A percentile compares a stretch with the other conserved stretches of the same genome.
phyloP scores from a whole-genome alignment of 192 early-diverging fungal species.

The Coemansia javaensis region DNA sequence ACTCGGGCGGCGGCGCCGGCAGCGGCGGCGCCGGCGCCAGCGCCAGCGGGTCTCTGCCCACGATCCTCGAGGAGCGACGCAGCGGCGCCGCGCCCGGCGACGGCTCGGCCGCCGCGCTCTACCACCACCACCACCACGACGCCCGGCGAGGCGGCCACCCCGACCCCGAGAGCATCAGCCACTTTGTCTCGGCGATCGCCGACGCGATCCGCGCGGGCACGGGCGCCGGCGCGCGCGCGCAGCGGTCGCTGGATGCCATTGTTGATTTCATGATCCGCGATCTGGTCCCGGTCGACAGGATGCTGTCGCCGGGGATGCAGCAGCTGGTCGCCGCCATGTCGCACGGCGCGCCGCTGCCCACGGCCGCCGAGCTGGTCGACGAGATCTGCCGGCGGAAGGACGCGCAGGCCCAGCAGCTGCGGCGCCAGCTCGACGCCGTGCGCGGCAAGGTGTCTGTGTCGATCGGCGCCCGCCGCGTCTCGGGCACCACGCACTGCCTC shows the following conservation, averaged over 20 bases:
- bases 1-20: too few species aligned
- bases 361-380: conserved; percentile 16
- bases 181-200: conserved; percentile 33
- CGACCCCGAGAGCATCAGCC: conserved; percentile 18
- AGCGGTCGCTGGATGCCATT: conserved; percentile 27
- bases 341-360: conserved; percentile 13
- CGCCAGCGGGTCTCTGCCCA: conserved; percentile 1
- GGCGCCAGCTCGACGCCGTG: conserved; percentile 12
- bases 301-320: conserved; percentile 43
- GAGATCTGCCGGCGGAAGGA: conserved; percentile 26
- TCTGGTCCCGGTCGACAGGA: conserved; percentile 27
- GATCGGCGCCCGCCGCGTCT: conserved; percentile 23
- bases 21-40: too few species aligned
- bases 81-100: background rate
- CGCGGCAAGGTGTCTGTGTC: conserved; percentile 31
- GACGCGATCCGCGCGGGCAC: conserved; percentile 28
- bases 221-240: conserved; percentile 4
- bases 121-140: too few species aligned
- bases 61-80: conserved; percentile 7
- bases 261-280: conserved; percentile 46
- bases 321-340: conserved; percentile 28
- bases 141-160: conserved; percentile 3
- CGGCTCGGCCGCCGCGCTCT: too few species aligned
- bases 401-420: conserved; percentile 7
- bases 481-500: conserved; percentile 18